Conservation (phyloP, 1,139 yeast species). For the Geotrichum citri-aurantii region DNA sequence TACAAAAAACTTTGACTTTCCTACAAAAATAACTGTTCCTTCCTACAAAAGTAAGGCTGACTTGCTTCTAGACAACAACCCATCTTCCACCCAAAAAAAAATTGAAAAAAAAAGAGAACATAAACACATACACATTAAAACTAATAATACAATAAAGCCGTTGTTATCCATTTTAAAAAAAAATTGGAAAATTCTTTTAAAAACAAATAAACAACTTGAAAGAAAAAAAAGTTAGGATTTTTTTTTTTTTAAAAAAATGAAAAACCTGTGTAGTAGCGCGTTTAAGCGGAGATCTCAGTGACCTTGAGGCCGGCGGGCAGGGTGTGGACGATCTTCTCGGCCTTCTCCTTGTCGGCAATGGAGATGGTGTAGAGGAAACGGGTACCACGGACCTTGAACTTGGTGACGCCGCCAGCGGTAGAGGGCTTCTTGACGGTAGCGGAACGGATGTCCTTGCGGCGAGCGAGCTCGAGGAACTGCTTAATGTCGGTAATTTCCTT, state of each 20-base stretch:
- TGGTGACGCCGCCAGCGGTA: slow-evolving; percentile 89
- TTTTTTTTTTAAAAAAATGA: too few species aligned
- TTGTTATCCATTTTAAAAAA: too few species aligned
- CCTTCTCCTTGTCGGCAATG: slow-evolving; percentile 95
- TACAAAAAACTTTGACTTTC: too few species aligned
- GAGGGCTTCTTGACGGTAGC: slow-evolving; percentile 77
- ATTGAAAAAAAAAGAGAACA: neutral
- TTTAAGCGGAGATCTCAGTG: slow-evolving; percentile 37
- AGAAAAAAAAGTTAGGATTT: neutral
- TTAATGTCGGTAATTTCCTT: slow-evolving; percentile 91
- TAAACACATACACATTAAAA: neutral
- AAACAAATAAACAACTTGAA: neutral
- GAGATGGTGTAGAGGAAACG: slow-evolving; percentile 92
- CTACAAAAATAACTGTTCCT: too few species aligned
- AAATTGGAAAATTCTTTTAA: too few species aligned
- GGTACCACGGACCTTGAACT: slow-evolving; percentile 98
- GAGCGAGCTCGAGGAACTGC: slow-evolving; percentile 95
- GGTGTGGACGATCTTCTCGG: slow-evolving; percentile 96
- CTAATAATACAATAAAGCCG: neutral
- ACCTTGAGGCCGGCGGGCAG: slow-evolving; percentile 91
- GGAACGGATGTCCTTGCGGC: slow-evolving; percentile 90
- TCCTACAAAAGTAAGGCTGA: too few species aligned
- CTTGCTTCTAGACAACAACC: too few species aligned
- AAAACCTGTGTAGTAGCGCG: neutral
- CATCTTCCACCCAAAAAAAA: neutral